phyloP scores from a whole-genome alignment of 768 basidiomycete species.

The Boletus vinaceobasis region DNA sequence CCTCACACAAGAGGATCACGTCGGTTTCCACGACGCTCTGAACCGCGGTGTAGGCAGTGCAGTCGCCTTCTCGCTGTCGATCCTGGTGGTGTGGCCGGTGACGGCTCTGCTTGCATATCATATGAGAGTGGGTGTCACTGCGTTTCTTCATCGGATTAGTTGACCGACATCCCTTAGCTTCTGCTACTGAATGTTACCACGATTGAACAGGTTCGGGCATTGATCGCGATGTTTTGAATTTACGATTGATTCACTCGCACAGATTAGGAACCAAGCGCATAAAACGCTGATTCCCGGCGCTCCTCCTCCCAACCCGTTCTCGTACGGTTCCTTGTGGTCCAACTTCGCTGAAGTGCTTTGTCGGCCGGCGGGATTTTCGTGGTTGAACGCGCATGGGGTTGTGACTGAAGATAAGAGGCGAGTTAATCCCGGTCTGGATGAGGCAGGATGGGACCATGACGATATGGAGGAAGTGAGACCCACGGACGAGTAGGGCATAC shows the following conservation, averaged over 20 bases:
- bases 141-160: not conserved
- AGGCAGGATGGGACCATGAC: constrained; percentile 26
- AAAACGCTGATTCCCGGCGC: constrained; percentile 61
- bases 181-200: constrained; percentile 87
- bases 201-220: constrained; percentile 79
- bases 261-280: constrained; percentile 88
- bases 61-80: constrained; percentile 69
- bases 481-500: constrained; percentile 6
- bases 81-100: constrained; percentile 80
- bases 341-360: constrained; percentile 79
- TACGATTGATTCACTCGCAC: constrained; percentile 9
- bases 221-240: constrained; percentile 9
- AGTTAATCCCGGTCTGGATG: constrained; percentile 65
- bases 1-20: constrained; percentile 49
- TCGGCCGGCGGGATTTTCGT: constrained; percentile 75
- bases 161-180: constrained; percentile 43
- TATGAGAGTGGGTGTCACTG: constrained; percentile 59
- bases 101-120: constrained; percentile 79
- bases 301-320: constrained; percentile 82
- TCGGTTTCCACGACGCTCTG: constrained; percentile 48
- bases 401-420: constrained; percentile 71
- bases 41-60: constrained; percentile 69
- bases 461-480: constrained; percentile 20
- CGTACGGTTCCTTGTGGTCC: constrained; percentile 68
- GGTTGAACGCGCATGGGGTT: constrained; percentile 61